A percentile compares a stretch with the other conserved stretches of the same genome.
These are phyloP conservation scores for Rauvolfia tetraphylla DNA, from an alignment of 257 asterid genomes.

Conservation along the genomic window DNA sequence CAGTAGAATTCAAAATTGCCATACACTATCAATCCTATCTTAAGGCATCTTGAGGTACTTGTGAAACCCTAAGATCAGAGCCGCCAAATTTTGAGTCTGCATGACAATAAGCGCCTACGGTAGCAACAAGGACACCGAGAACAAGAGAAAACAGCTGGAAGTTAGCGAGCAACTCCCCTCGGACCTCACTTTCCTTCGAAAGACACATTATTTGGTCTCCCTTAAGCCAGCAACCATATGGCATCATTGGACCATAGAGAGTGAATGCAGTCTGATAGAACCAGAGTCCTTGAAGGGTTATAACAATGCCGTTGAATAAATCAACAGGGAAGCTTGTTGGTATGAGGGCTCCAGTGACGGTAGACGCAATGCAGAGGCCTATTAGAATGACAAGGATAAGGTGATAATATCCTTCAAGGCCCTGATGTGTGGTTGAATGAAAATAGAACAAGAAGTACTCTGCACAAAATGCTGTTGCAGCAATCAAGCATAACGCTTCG, in stretches of 20 bases:
- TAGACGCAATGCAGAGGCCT: constrained; percentile 68
- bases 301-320: constrained; percentile 62
- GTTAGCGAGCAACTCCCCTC: constrained; percentile 73
- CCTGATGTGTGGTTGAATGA: constrained; percentile 93
- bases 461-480: constrained; percentile 77
- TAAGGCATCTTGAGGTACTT: constrained; percentile 32
- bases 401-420: constrained; percentile 94
- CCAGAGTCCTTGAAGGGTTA: constrained; percentile 96
- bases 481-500: constrained; percentile 65
- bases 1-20: constrained; percentile 12
- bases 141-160: constrained; percentile 64
- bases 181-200: constrained; percentile 52
- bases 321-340: constrained; percentile 82
- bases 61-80: constrained; percentile 17
- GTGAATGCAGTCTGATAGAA: constrained; percentile 96
- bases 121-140: constrained; percentile 50
- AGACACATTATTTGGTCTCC: constrained; percentile 47
- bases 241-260: constrained; percentile 95
- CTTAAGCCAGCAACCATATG: constrained; percentile 62
- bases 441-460: constrained; percentile 85
- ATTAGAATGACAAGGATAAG: constrained; percentile 83
- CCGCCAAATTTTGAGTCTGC: constrained; percentile 39
- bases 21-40: constrained; percentile 16
- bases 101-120: constrained; percentile 48
- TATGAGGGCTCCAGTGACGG: constrained; percentile 66